phyloP scores from a whole-genome alignment of 768 basidiomycete genomes.

The Mycena galericulata region DNA sequence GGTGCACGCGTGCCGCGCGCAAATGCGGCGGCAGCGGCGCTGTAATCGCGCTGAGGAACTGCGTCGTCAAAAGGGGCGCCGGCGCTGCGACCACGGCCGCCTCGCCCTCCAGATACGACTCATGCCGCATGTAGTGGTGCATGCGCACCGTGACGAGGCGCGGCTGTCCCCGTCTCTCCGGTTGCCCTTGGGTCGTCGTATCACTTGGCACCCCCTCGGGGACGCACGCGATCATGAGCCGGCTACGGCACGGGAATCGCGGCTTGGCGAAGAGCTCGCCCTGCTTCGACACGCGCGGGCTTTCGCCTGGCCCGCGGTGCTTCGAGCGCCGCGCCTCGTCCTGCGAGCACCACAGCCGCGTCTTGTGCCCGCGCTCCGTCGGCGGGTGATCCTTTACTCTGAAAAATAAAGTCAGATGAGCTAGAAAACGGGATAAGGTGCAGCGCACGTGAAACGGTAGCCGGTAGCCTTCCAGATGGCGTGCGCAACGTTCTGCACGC shows the following conservation, averaged over 20 bases:
- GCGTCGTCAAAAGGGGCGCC: not conserved
- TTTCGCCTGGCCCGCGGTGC: slow-evolving; percentile 42
- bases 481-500: slow-evolving; percentile 54
- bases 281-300: slow-evolving; percentile 50
- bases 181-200: not conserved
- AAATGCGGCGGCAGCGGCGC: slow-evolving; percentile 21
- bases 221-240: slow-evolving; percentile 59
- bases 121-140: slow-evolving; percentile 50
- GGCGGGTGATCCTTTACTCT: slow-evolving; percentile 65
- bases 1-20: too few relatives aligned
- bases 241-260: slow-evolving; percentile 58
- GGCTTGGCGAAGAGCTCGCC: slow-evolving; percentile 54
- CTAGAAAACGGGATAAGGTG: too few relatives aligned
- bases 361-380: slow-evolving; percentile 61
- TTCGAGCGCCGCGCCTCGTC: slow-evolving; percentile 59
- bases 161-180: not conserved
- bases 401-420: slow-evolving; percentile 17
- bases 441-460: slow-evolving; percentile 64
- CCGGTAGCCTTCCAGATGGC: slow-evolving; percentile 64
- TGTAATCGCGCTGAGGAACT: slow-evolving; percentile 19
- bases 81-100: not conserved
- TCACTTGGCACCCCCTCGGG: slow-evolving; percentile 43
- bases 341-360: slow-evolving; percentile 64
- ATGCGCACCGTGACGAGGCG: slow-evolving; percentile 54
- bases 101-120: slow-evolving; percentile 46